phyloP scores from a whole-genome alignment of 2,329 filamentous ascomycete genomes.

The Xylaria sp. region DNA sequence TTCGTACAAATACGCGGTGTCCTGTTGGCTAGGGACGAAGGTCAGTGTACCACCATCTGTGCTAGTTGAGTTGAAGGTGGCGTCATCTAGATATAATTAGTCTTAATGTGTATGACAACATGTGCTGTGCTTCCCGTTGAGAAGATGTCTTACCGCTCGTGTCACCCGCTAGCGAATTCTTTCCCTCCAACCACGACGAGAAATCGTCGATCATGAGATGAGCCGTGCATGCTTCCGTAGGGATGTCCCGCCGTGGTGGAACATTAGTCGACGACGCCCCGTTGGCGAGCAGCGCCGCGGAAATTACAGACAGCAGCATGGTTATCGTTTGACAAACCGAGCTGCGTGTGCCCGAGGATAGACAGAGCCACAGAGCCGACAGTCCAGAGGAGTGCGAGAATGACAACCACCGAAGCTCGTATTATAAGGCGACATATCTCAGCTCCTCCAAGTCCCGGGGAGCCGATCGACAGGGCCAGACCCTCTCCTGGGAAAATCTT shows the following conservation, averaged over 20 bases:
- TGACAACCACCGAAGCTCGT: constrained; percentile 10
- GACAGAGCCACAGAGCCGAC: constrained; percentile 13
- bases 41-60: constrained; percentile 41
- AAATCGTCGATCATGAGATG: constrained; percentile 51
- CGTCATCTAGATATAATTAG: constrained; percentile 42
- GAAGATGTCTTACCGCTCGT: constrained; percentile 43
- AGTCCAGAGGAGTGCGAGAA: background rate
- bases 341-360: constrained; percentile 24
- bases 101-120: background rate
- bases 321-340: constrained; percentile 32
- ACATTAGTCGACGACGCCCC: constrained; percentile 37
- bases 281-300: constrained; percentile 40
- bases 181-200: constrained; percentile 43
- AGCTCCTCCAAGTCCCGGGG: constrained; percentile 24
- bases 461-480: constrained; percentile 35
- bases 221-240: constrained; percentile 41
- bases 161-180: constrained; percentile 41
- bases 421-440: constrained; percentile 24
- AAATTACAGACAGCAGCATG: constrained; percentile 42
- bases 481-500: constrained; percentile 34
- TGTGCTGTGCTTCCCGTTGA: background rate
- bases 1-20: constrained; percentile 46
- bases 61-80: constrained; percentile 43
- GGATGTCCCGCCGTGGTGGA: constrained; percentile 31
- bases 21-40: constrained; percentile 42